Evolutionary conservation across 345 rosid genomes (phyloP), one percentile per base, ranked within the genome.

Genomic region (Salix exigua): DNA sequence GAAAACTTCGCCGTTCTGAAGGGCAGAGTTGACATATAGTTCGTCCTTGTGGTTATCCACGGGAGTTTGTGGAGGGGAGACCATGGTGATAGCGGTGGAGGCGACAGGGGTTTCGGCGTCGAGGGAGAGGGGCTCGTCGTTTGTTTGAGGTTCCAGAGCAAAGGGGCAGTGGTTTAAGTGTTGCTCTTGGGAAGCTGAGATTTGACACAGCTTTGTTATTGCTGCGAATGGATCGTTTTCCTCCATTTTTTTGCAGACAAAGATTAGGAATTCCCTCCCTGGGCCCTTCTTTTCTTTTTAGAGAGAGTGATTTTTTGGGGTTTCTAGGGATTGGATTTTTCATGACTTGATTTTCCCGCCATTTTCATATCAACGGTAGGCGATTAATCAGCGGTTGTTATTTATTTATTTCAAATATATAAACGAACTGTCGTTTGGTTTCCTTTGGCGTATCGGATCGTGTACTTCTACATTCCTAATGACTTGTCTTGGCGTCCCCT

Each of bases 11-110:
- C 55, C 67, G 28, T 73, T 71, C 26, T 21, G 18, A 10, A 74
- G 13, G 51, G 68, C 18, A 28, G 3, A 19, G 9, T 8, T 33
- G 37, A 44, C 77, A 64, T 69, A 50, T 31, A 17, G 42, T 5
- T 44, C 40, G 23, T 65, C 50, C 2, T 60, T 40, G 62, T 58
- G 62, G 62, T 58, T n/a, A 26, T 40, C 26, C 28, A 28, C 75
- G 17, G 44, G 23, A 51, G 80, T 79, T 31, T 79, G 83, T 8
- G 87, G 83, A 40, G 76, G 83, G 9, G 88, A 81, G 21, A 79
- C 76, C 82, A 85, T 82, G 78, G 72, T 7, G 80, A 88, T 80
- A n/a, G 76, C 82, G 25, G 83, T 62, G n/a, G 84, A 55, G 1
- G 74, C 79, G n/a, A 73, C 82, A 16, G 77, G 77, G 21, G 44